Conservation (phyloP, 345 rosid species). For the Populus deltoides region DNA sequence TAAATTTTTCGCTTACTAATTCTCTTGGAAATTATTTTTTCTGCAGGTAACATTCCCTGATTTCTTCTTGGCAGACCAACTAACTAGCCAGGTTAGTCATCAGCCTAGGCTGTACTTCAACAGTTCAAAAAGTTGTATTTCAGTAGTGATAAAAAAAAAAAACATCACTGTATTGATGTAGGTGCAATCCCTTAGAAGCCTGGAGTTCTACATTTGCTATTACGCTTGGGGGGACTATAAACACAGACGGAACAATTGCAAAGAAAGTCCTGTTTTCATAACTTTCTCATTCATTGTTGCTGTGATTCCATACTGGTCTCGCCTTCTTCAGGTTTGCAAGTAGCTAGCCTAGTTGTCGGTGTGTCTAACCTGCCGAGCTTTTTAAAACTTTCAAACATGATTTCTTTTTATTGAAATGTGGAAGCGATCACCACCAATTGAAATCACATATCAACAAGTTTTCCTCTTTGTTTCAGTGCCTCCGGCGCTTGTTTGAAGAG, state of each 20-base stretch:
- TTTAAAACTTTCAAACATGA: background rate
- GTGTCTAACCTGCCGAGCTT: background rate
- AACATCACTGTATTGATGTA: background rate
- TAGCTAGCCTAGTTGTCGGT: background rate
- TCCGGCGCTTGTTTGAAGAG: conserved; percentile 59
- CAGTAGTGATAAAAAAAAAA: background rate
- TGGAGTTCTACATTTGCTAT: conserved; percentile 70
- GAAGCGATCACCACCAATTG: background rate
- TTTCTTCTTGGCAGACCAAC: conserved; percentile 67
- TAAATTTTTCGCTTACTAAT: background rate
- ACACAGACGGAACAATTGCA: conserved; percentile 44
- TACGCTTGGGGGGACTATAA: conserved; percentile 65
- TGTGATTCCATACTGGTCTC: conserved; percentile 54
- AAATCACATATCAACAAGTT: background rate
- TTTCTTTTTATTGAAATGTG: background rate
- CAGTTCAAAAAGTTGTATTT: background rate
- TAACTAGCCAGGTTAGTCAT: conserved; percentile 61
- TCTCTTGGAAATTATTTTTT: background rate
- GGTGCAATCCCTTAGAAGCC: conserved; percentile 74
- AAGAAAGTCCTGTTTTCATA: conserved; percentile 22
- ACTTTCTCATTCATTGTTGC: conserved; percentile 56
- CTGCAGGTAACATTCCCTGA: conserved; percentile 59
- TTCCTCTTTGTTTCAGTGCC: conserved; percentile 34
- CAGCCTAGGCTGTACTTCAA: background rate
- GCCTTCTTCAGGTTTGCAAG: conserved; percentile 52